Conservation (phyloP, 768 basidiomycete species). For the Cubamyces sp. region DNA sequence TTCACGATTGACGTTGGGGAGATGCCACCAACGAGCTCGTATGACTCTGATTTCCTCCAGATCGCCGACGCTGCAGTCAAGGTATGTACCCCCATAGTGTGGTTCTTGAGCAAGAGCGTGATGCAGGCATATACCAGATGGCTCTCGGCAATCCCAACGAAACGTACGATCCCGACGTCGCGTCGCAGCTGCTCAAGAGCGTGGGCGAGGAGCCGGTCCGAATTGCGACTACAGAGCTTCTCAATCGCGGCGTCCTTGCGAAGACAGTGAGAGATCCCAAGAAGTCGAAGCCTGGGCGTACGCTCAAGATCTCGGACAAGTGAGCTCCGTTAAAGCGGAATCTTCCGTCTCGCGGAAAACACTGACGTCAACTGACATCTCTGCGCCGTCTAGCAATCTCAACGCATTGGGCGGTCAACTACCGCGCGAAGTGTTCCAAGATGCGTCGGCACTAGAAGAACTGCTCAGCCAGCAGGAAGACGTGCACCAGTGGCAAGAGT, state of each 20-base stretch:
- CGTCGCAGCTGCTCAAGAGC: conserved; percentile 56
- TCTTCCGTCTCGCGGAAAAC: too few relatives aligned
- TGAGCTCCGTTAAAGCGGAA: conserved; percentile 29
- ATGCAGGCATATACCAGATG: conserved; percentile 54
- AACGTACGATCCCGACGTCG: conserved; percentile 63
- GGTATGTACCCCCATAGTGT: conserved; percentile 42
- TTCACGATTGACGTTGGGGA: conserved; percentile 51
- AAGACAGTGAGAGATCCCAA: conserved; percentile 65
- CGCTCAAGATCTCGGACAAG: conserved; percentile 78
- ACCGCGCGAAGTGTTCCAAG: conserved; percentile 66
- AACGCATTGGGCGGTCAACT: conserved; percentile 68
- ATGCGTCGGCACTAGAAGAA: conserved; percentile 68
- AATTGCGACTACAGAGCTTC: conserved; percentile 59
- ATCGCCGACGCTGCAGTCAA: conserved; percentile 75
- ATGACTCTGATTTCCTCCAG: conserved; percentile 45
- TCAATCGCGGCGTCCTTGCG: conserved; percentile 67
- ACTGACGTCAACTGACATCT: too few relatives aligned
- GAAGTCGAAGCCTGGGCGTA: conserved; percentile 71
- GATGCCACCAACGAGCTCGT: conserved; percentile 36
- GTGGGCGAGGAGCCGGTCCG: conserved; percentile 61
- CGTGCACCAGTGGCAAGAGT: conserved; percentile 57
- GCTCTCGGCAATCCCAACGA: conserved; percentile 74
- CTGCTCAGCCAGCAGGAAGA: conserved; percentile 48
- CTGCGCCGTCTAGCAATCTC: conserved; percentile 54
- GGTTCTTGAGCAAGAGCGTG: not conserved